Percentiles rank a stretch among this genome's conserved stretches.
Conservation (phyloP, 139 green algal genomes). For the Chlorella sp. region DNA sequence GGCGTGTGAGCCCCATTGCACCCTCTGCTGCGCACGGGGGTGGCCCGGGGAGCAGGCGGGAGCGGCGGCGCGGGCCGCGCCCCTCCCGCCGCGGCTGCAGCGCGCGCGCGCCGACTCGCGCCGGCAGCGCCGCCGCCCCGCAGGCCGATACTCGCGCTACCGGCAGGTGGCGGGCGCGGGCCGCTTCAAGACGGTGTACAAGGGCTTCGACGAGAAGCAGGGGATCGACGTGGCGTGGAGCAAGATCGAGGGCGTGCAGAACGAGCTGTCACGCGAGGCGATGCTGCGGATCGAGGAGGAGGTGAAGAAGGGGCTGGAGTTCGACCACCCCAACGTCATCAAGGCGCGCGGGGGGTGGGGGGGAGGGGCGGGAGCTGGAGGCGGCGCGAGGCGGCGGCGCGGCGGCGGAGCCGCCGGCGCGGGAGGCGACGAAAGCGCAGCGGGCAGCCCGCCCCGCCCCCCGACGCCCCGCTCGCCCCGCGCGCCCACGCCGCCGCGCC, state of each 20-base stretch:
- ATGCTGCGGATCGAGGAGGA: constrained; percentile 72
- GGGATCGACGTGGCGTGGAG: constrained; percentile 93
- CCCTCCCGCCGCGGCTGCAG: too few species aligned
- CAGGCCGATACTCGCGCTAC: constrained; percentile 78
- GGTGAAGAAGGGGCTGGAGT: constrained; percentile 74
- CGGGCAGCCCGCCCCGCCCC: too few species aligned
- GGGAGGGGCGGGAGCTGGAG: constrained; percentile 24
- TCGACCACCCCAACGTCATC: constrained; percentile 94
- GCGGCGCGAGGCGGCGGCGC: constrained; percentile 27
- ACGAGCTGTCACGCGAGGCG: constrained; percentile 68
- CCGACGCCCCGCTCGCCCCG: too few species aligned
- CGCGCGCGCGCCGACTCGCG: too few species aligned
- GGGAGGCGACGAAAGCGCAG: too few species aligned
- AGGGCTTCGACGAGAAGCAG: constrained; percentile 79
- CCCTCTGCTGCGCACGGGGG: too few species aligned
- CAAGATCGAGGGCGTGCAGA: constrained; percentile 68
- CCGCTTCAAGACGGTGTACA: constrained; percentile 86
- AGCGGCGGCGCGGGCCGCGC: too few species aligned
- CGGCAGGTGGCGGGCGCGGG: constrained; percentile 68
- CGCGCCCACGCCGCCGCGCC: too few species aligned
- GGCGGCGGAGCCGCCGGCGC: not conserved
- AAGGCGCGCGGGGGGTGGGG: constrained; percentile 23
- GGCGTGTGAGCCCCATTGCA: too few species aligned
- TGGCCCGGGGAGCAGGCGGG: too few species aligned
- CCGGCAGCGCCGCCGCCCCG: too few species aligned